Evolutionary conservation across 805 yeast genomes (phyloP).

Genomic region (Candida caryicola): DNA sequence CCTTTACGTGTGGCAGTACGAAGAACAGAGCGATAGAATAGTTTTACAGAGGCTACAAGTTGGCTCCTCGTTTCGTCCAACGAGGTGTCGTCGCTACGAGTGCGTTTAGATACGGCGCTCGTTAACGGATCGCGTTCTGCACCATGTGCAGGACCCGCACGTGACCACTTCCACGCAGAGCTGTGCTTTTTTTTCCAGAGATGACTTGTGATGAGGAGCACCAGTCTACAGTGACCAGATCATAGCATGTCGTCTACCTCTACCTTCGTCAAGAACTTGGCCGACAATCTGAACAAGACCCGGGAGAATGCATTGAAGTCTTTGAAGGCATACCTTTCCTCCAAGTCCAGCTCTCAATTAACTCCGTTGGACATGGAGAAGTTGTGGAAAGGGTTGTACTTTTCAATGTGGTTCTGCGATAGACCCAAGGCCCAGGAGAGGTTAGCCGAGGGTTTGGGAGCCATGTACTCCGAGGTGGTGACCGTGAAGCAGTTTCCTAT

Average conservation of each 20-base stretch:
- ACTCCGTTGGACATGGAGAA: constrained; percentile 63
- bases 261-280: constrained; percentile 73
- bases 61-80: no score
- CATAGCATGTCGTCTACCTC: constrained; percentile 32
- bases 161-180: constrained; percentile 1
- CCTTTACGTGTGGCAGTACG: no score
- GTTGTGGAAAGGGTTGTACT: constrained; percentile 95
- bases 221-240: neutral
- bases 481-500: constrained; percentile 41
- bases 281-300: constrained; percentile 75
- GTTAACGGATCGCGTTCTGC: no score
- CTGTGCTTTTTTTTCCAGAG: neutral
- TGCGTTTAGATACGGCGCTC: no score
- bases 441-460: constrained; percentile 71
- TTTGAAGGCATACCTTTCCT: constrained; percentile 54
- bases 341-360: constrained; percentile 38
- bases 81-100: no score
- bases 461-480: constrained; percentile 44
- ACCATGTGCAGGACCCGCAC: constrained; percentile 1
- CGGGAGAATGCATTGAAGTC: constrained; percentile 73
- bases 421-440: constrained; percentile 89
- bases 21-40: no score
- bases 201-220: constrained; percentile 1
- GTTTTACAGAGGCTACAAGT: no score
- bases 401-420: constrained; percentile 95